A percentile compares a stretch with the other conserved stretches of the same genome.
phyloP scores from a whole-genome alignment of 2,329 filamentous ascomycete genomes.

The Fusarium odoratissimum region DNA sequence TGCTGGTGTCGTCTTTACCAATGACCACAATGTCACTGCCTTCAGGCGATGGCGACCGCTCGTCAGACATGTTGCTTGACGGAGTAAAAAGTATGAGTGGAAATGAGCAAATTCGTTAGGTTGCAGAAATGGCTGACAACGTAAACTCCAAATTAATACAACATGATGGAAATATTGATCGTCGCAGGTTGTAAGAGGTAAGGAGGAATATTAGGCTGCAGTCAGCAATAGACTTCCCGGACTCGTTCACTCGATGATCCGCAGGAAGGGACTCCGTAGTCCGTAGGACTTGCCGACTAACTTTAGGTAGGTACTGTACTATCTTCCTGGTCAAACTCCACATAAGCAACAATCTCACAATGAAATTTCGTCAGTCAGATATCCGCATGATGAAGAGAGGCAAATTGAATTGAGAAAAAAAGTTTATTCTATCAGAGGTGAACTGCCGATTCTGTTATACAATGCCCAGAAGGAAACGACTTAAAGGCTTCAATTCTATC shows the following conservation, averaged over 20 bases:
- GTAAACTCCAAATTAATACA: fast-evolving
- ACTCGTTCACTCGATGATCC: background rate
- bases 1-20: constrained; percentile 38
- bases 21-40: constrained; percentile 28
- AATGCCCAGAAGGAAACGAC: background rate
- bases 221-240: background rate
- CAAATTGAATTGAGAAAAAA: background rate
- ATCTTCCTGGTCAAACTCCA: too few relatives aligned
- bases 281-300: background rate
- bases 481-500: constrained; percentile 14
- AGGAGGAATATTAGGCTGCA: background rate
- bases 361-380: too few relatives aligned
- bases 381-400: fast-evolving
- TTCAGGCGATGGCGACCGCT: background rate
- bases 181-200: background rate
- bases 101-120: background rate
- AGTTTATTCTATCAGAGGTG: background rate
- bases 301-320: too few relatives aligned
- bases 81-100: background rate
- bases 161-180: background rate
- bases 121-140: background rate
- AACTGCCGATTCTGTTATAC: constrained; percentile 17
- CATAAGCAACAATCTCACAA: too few relatives aligned
- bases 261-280: background rate
- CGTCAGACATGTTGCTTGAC: background rate